These are phyloP conservation scores for Dendrobium nobile DNA, from an alignment of 106 monocot genomes.

Conservation along the genomic window DNA sequence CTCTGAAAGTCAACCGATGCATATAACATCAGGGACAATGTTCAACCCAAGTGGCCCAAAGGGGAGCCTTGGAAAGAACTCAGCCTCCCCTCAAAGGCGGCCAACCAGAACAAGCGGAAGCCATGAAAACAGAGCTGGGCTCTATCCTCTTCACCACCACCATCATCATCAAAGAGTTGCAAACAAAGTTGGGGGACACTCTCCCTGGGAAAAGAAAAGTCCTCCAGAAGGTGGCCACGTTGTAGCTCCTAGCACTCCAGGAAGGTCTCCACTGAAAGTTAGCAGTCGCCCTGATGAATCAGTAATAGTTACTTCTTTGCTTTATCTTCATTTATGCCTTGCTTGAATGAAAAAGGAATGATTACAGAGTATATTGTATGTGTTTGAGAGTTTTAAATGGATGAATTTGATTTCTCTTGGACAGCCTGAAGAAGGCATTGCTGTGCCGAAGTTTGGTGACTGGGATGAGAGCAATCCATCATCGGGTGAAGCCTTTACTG, in stretches of 20 bases:
- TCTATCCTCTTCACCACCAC: conserved; percentile 51
- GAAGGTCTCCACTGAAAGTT: conserved; percentile 22
- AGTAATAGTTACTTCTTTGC: conserved; percentile 19
- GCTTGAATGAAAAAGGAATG: background rate
- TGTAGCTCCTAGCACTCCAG: conserved; percentile 17
- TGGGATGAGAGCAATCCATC: conserved; percentile 70
- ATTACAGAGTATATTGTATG: background rate
- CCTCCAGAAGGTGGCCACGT: conserved; percentile 27
- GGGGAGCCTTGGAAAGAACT: background rate
- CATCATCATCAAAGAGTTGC: conserved; percentile 32
- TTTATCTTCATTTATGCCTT: background rate
- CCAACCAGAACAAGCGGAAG: conserved; percentile 13
- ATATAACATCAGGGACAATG: background rate
- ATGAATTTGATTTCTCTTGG: conserved; percentile 3
- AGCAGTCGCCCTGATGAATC: conserved; percentile 34
- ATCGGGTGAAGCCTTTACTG: conserved; percentile 57
- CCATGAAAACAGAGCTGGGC: conserved; percentile 32
- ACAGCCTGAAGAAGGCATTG: conserved; percentile 43
- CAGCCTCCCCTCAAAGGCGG: conserved; percentile 9
- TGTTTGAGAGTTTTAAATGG: background rate
- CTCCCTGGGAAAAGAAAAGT: conserved; percentile 30
- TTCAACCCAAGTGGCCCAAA: background rate
- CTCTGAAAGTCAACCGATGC: background rate
- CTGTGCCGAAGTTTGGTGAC: conserved; percentile 71
- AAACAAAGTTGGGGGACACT: conserved; percentile 20